phyloP scores from a whole-genome alignment of 1,284 basidiomycete genomes.

The Moniliella sp. region DNA sequence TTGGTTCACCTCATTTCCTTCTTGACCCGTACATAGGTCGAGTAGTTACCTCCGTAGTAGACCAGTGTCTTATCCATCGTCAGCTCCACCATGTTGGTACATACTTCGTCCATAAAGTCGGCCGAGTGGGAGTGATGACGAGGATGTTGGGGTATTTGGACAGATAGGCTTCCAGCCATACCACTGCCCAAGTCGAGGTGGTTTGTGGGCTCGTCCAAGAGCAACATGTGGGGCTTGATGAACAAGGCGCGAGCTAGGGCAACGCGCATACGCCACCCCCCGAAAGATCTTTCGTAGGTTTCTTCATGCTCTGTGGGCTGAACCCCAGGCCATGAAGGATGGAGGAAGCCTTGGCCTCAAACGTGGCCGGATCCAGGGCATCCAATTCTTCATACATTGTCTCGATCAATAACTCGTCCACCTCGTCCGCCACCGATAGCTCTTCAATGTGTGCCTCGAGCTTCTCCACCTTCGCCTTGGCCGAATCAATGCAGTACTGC shows the following conservation, averaged over 20 bases:
- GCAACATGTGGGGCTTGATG: slow-evolving; percentile 77
- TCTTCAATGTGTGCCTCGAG: slow-evolving; percentile 88
- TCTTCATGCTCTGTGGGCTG: slow-evolving; percentile 70
- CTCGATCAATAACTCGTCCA: slow-evolving; percentile 71
- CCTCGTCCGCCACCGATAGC: slow-evolving; percentile 62
- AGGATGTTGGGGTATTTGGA: slow-evolving; percentile 96
- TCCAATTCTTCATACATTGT: slow-evolving; percentile 84
- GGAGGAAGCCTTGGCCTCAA: slow-evolving; percentile 82
- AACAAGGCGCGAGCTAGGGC: slow-evolving; percentile 85
- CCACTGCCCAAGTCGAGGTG: slow-evolving; percentile 83
- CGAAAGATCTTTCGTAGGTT: slow-evolving; percentile 90
- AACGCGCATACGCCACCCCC: slow-evolving; percentile 97
- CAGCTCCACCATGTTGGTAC: slow-evolving; percentile 88
- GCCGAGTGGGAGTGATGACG: slow-evolving; percentile 77
- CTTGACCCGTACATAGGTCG: slow-evolving; percentile 86
- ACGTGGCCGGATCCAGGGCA: slow-evolving; percentile 81
- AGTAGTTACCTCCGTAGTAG: slow-evolving; percentile 91
- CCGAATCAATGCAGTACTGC: slow-evolving; percentile 82
- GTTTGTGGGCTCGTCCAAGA: slow-evolving; percentile 54
- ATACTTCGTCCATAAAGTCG: slow-evolving; percentile 78
- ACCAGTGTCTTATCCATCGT: slow-evolving; percentile 56
- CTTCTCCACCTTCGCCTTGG: slow-evolving; percentile 79
- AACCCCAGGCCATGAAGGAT: slow-evolving; percentile 95
- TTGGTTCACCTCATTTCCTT: slow-evolving; percentile 93
- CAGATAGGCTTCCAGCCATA: slow-evolving; percentile 93